These are phyloP conservation scores for Diaporthe ampelina DNA, from an alignment of 2,329 filamentous ascomycete genomes.

Conservation along the genomic window DNA sequence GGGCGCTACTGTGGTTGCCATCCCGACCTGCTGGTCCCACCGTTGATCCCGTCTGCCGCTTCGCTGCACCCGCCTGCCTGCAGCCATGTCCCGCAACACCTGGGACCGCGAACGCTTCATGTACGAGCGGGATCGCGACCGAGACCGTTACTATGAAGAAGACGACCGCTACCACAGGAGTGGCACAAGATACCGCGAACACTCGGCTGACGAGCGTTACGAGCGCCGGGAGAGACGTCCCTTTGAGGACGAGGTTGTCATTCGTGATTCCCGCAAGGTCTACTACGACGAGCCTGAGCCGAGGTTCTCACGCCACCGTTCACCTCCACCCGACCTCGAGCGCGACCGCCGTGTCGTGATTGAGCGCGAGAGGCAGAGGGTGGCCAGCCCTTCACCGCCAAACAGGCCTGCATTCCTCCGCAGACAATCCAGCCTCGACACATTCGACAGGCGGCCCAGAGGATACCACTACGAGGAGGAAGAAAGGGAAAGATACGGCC, in stretches of 20 bases:
- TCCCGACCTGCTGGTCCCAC: slow-evolving; percentile 32
- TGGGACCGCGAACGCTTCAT: slow-evolving; percentile 71
- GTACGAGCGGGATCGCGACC: slow-evolving; percentile 59
- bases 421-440: slow-evolving; percentile 90
- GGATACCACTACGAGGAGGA: slow-evolving; percentile 66
- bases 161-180: slow-evolving; percentile 64
- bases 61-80: slow-evolving; percentile 13
- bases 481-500: slow-evolving; percentile 65
- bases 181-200: slow-evolving; percentile 57
- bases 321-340: slow-evolving; percentile 60
- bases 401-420: slow-evolving; percentile 78
- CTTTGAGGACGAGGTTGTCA: slow-evolving; percentile 61
- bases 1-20: slow-evolving; percentile 13
- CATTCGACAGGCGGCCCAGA: slow-evolving; percentile 82
- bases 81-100: slow-evolving; percentile 42
- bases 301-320: slow-evolving; percentile 44
- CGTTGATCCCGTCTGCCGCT: slow-evolving; percentile 25
- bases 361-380: slow-evolving; percentile 67
- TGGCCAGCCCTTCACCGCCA: slow-evolving; percentile 63
- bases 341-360: slow-evolving; percentile 70
- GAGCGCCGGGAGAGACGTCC: slow-evolving; percentile 60
- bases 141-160: slow-evolving; percentile 67
- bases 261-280: slow-evolving; percentile 62
- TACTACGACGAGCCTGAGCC: slow-evolving; percentile 60
- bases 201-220: slow-evolving; percentile 63